Conservation (phyloP, 2,329 filamentous ascomycete genomes). For the Hymenoscyphus infarciens region DNA sequence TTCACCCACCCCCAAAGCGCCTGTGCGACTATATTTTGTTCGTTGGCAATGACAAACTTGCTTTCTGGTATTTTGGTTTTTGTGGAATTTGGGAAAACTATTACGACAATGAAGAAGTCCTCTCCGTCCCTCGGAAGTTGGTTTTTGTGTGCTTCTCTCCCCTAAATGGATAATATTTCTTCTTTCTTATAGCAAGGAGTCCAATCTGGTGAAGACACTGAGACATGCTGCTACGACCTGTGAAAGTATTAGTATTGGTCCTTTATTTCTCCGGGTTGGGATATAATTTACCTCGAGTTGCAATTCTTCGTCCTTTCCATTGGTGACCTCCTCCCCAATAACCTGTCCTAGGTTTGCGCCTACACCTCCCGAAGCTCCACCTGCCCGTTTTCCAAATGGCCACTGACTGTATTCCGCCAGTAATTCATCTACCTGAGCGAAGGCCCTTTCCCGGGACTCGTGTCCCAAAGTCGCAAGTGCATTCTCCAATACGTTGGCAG, state of each 20-base stretch:
- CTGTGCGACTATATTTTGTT: slow-evolving; percentile 5
- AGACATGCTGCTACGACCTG: slow-evolving; percentile 83
- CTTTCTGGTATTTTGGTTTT: slow-evolving; percentile 14
- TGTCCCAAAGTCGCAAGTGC: slow-evolving; percentile 91
- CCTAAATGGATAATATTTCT: neutral
- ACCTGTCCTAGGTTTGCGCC: slow-evolving; percentile 89
- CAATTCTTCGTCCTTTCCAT: slow-evolving; percentile 86
- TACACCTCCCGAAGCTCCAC: slow-evolving; percentile 72
- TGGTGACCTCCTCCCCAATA: slow-evolving; percentile 76
- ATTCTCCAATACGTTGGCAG: slow-evolving; percentile 96
- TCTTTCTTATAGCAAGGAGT: slow-evolving; percentile 73
- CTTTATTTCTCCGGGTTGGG: slow-evolving; percentile 25
- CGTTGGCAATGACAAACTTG: slow-evolving; percentile 7
- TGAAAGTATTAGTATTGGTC: slow-evolving; percentile 15
- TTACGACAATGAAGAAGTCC: slow-evolving; percentile 30
- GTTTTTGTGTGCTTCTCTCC: neutral
- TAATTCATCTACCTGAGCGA: slow-evolving; percentile 94
- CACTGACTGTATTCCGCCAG: slow-evolving; percentile 96
- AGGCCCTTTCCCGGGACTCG: slow-evolving; percentile 89
- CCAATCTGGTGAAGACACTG: slow-evolving; percentile 94
- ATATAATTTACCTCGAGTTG: slow-evolving; percentile 78
- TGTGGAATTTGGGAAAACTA: slow-evolving; percentile 12
- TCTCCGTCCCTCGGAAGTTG: neutral
- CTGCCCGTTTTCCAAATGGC: slow-evolving; percentile 82
- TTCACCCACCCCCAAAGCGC: neutral